Conservation (phyloP, 768 basidiomycete genomes). For the Russula sp. region DNA sequence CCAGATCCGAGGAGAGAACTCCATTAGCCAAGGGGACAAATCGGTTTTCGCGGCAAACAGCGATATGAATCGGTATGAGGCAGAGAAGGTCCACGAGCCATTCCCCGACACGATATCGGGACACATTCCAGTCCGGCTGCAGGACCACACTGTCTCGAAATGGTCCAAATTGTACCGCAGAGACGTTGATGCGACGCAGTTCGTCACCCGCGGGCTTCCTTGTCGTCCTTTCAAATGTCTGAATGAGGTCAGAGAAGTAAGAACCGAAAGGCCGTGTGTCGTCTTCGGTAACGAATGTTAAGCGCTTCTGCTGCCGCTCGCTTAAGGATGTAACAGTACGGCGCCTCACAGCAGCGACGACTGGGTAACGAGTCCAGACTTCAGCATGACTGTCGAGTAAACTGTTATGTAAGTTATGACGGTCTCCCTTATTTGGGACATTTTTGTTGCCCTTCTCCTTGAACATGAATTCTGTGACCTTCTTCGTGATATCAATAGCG, state of each 20-base stretch:
- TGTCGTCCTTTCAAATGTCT: slow-evolving; percentile 41
- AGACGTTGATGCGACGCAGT: slow-evolving; percentile 36
- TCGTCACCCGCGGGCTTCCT: slow-evolving; percentile 47
- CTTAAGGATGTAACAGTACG: slow-evolving; percentile 15
- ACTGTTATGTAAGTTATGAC: slow-evolving; percentile 37
- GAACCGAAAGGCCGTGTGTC: slow-evolving; percentile 33
- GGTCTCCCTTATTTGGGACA: slow-evolving; percentile 16
- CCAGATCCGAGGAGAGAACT: slow-evolving; percentile 43
- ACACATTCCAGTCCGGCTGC: slow-evolving; percentile 26
- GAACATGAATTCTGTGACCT: slow-evolving; percentile 52
- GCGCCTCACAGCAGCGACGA: slow-evolving; percentile 16
- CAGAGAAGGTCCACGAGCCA: slow-evolving; percentile 62
- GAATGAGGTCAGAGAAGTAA: slow-evolving; percentile 43
- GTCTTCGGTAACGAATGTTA: slow-evolving; percentile 43
- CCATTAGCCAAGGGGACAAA: slow-evolving; percentile 59
- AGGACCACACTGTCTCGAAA: slow-evolving; percentile 24
- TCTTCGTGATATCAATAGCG: slow-evolving; percentile 48
- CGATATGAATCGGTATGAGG: slow-evolving; percentile 60
- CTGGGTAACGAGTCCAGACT: slow-evolving; percentile 15
- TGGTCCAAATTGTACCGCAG: slow-evolving; percentile 29
- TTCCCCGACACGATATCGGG: slow-evolving; percentile 45
- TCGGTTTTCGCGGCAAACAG: slow-evolving; percentile 51
- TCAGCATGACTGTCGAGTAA: slow-evolving; percentile 15
- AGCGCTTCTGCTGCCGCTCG: slow-evolving; percentile 30
- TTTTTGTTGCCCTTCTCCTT: slow-evolving; percentile 35